Base-by-base conservation (phyloP, 2,329 filamentous ascomycete genomes). In the Thermomyces lanuginosus region DNA sequence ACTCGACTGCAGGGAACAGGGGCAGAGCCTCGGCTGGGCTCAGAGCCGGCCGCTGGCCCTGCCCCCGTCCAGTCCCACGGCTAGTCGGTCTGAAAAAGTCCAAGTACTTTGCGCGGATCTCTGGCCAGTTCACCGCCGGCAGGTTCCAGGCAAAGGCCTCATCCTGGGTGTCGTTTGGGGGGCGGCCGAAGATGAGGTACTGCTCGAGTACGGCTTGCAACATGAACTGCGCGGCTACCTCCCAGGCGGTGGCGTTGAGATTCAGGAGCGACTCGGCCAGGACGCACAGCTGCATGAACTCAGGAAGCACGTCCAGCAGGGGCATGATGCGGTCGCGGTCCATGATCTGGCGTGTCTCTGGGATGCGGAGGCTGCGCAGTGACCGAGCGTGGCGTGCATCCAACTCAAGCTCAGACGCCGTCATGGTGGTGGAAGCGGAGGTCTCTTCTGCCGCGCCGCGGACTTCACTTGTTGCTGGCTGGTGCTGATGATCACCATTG, bases 191-290 rank as follows among this genome's bases (percentile, higher is more conserved):
- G 4, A 54, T 35, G 3, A 56, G 38, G 27, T 58, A 58, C 30
- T 64, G 59, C 41, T 69, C 64, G 3, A 65, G 34, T 6, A 52
- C 53, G 18, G 61, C 56, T 32, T 68, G 62, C 6, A 62, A 38
- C 51, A 68, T 61, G 31, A 63, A 61, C 9, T 55, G 48, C 1
- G 49, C 55, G 1, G 56, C 52, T 6, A 66, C 41, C 12, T 60
- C 46, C 37, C 61, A 56, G 60, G 64, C 7, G 49, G 42, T 5
- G 43, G 36, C 19, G 51, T 45, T 16, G 45, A 39, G 16, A 45
- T 32, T 5, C 38, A 39, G 8, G 36, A 32, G 6, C 41, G 34
- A 18, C 7, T 19, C 13, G 15, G 57, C 48, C 5, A 49, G 41
- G 3, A 52, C 48, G 10, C 62, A 63, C 2, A 69, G 45, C 15